phyloP scores from a whole-genome alignment of 2,329 filamentous ascomycete species.

The Botrytis tulipae region DNA sequence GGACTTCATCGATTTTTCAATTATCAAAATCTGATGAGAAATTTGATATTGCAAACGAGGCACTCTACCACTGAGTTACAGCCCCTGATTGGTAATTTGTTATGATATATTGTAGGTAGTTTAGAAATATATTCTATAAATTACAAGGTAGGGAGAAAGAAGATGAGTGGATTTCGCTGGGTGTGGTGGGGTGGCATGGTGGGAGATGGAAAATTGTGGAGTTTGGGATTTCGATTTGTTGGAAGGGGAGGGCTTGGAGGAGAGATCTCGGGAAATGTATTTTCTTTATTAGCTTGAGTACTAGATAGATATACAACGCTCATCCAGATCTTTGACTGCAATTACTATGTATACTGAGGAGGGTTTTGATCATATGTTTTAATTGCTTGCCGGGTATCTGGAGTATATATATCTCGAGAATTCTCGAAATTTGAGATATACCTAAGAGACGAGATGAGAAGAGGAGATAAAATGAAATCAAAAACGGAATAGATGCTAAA shows the following conservation, averaged over 20 bases:
- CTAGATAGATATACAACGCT: not conserved
- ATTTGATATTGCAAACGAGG: not conserved
- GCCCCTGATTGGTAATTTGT: not conserved
- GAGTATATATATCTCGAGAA: not conserved
- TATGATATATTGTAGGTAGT: not conserved
- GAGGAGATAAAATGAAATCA: not conserved
- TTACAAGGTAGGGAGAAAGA: too few species aligned
- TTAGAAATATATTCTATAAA: accelerated
- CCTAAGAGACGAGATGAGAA: not conserved
- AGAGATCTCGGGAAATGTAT: too few species aligned
- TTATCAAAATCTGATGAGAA: accelerated
- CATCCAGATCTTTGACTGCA: not conserved
- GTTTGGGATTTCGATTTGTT: not conserved
- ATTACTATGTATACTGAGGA: not conserved
- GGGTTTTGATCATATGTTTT: not conserved
- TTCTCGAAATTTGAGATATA: not conserved
- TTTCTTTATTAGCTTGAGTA: too few species aligned
- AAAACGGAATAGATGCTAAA: not conserved
- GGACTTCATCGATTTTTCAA: not conserved
- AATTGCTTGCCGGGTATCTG: not conserved
- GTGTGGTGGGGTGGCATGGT: too few species aligned
- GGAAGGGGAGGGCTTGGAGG: too few species aligned
- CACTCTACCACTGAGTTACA: not conserved
- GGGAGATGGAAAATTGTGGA: not conserved
- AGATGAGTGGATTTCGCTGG: too few species aligned